Evolutionary conservation across 495 filamentous ascomycete genomes (phyloP).

Genomic region (Penicillium dipodomyicola): DNA sequence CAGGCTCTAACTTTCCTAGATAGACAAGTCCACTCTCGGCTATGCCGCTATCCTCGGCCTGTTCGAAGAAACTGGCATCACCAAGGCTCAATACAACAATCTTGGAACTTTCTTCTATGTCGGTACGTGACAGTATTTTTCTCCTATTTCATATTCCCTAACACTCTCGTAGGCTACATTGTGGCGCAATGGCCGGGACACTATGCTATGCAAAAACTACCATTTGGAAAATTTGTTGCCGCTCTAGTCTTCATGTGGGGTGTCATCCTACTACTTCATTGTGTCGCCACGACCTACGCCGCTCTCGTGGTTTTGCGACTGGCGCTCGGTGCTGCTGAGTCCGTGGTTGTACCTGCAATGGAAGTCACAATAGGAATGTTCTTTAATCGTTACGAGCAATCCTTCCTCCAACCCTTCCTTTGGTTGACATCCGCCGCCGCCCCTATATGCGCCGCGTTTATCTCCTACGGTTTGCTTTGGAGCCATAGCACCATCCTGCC

Average conservation of each 20-base stretch:
- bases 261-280: slow-evolving; percentile 24
- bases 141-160: neutral
- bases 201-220: slow-evolving; percentile 26
- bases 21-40: slow-evolving; percentile 25
- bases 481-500: slow-evolving; percentile 20
- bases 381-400: slow-evolving; percentile 25
- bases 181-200: slow-evolving; percentile 22
- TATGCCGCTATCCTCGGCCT: slow-evolving; percentile 28
- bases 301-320: slow-evolving; percentile 26
- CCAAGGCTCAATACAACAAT: slow-evolving; percentile 23
- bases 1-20: slow-evolving; percentile 6
- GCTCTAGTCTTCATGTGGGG: slow-evolving; percentile 22
- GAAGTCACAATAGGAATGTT: slow-evolving; percentile 32
- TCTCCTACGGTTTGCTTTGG: slow-evolving; percentile 26
- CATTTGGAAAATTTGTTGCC: slow-evolving; percentile 25
- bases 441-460: slow-evolving; percentile 23
- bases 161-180: slow-evolving; percentile 13
- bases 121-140: slow-evolving; percentile 5
- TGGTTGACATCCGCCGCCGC: slow-evolving; percentile 24
- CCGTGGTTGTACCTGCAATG: slow-evolving; percentile 25
- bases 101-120: slow-evolving; percentile 27
- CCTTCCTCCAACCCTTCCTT: slow-evolving; percentile 23
- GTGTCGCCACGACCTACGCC: slow-evolving; percentile 18
- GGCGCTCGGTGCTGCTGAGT: slow-evolving; percentile 22
- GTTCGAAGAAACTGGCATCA: slow-evolving; percentile 24